Evolutionary conservation across 2,329 filamentous ascomycete genomes (phyloP).

Genomic region (Claviceps fusiformis): DNA sequence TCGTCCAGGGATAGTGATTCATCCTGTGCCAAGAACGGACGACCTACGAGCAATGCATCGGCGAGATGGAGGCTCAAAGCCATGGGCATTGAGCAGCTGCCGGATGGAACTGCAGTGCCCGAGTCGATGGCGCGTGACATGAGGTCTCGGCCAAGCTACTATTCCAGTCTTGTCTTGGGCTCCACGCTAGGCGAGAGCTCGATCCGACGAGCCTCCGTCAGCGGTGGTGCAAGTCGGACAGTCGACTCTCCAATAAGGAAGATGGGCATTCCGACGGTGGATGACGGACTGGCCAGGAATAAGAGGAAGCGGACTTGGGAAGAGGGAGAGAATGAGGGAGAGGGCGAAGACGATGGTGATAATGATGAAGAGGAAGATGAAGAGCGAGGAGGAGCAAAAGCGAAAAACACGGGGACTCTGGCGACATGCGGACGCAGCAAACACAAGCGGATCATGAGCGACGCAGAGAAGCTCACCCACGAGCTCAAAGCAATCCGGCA

Average conservation of each 20-base stretch:
- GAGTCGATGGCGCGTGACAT: slow-evolving; percentile 36
- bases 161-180: slow-evolving; percentile 1
- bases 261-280: slow-evolving; percentile 2
- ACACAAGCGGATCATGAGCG: slow-evolving; percentile 28
- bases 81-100: slow-evolving; percentile 38
- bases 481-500: slow-evolving; percentile 29
- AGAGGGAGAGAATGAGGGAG: slow-evolving; percentile 15
- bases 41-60: slow-evolving; percentile 24
- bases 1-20: slow-evolving; percentile 14
- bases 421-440: slow-evolving; percentile 11
- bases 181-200: background rate
- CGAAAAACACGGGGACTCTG: background rate
- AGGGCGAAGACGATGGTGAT: too few relatives aligned
- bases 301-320: slow-evolving; percentile 20
- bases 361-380: background rate
- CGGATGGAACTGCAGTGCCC: slow-evolving; percentile 38
- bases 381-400: slow-evolving; percentile 1
- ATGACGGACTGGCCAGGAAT: slow-evolving; percentile 8
- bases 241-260: background rate
- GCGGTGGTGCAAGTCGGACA: background rate
- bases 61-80: slow-evolving; percentile 34
- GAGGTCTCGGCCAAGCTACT: background rate
- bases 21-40: slow-evolving; percentile 12
- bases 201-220: slow-evolving; percentile 1
- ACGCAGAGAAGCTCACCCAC: slow-evolving; percentile 24